Evolutionary conservation across 2,329 filamentous ascomycete genomes (phyloP), one percentile per base, ranked within the genome.

Genomic region (Sporothrix phasma): DNA sequence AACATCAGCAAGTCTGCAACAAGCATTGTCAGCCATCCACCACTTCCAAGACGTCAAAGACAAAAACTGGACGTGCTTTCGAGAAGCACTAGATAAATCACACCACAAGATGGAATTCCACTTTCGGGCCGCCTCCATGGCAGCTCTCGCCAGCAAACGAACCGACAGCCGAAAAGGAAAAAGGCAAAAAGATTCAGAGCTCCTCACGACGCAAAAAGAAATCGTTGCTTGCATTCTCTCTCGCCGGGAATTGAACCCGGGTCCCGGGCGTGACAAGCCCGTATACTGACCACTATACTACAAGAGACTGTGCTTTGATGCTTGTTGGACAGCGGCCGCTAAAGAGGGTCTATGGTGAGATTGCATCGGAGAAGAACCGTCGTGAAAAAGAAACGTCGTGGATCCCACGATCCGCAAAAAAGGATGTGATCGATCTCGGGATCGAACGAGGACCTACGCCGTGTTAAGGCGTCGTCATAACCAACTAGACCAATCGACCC

Each of bases 381-480:
- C 6, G 17, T 15, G 26, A 29, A n/a, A 51, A 49, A 49, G 8
- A 53, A 19, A 31, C 7, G 15, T 15, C 13, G 8, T 26, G 26
- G 5, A 3, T 24, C 3, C 7, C 3, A 3, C n/a, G 13, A 13
- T n/a, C n/a, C n/a, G 26, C 49, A 54, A 54, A 54, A 54, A 54
- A n/a, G n/a, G 31, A 54, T 37, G 49, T 54, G 49, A 54, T 54
- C 49, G 49, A 54, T 54, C 49, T 54, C 49, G 49, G 49, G 49
- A 54, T 54, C 29, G 49, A 54, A 54, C 49, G 49, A 54, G 49
- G 49, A 54, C 49, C 49, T 54, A n/a, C 49, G 49, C 49, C 49
- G 49, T 54, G 49, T 54, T 54, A 54, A 54, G 49, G 49, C 49
- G 49, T n/a, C 49, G 49, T 54, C 49, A 54, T 54, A 54, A 54